Evolutionary conservation across 371 early-diverging fungal species (phyloP).

Genomic region (Mucor circinelloides): DNA sequence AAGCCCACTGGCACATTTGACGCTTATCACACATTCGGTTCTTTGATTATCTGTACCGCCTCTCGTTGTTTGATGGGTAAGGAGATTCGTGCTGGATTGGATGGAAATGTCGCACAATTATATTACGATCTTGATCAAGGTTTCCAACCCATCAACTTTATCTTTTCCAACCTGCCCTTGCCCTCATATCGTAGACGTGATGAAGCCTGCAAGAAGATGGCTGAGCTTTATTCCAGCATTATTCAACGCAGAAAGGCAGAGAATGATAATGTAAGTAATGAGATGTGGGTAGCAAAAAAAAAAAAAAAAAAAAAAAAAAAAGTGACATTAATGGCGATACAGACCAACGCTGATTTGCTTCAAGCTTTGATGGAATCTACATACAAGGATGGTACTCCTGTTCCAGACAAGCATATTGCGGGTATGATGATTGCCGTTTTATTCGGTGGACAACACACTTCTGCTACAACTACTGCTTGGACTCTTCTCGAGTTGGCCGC

Average conservation of each 20-base stretch:
- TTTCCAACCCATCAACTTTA: constrained; percentile 94
- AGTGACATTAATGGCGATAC: not conserved
- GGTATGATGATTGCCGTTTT: constrained; percentile 95
- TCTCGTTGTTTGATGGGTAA: constrained; percentile 93
- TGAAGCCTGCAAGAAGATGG: constrained; percentile 83
- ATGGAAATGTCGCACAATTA: constrained; percentile 75
- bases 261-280: constrained; percentile 37
- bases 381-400: constrained; percentile 85
- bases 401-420: constrained; percentile 83
- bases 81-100: constrained; percentile 86
- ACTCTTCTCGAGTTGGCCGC: constrained; percentile 85
- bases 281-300: not conserved
- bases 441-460: constrained; percentile 97
- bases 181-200: constrained; percentile 77
- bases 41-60: constrained; percentile 94
- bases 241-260: constrained; percentile 76
- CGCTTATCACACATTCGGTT: constrained; percentile 81
- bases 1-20: constrained; percentile 57
- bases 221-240: constrained; percentile 77
- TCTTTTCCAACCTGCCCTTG: constrained; percentile 53
- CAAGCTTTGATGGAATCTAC: constrained; percentile 81
- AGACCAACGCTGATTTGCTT: constrained; percentile 72
- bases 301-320: not conserved
- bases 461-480: constrained; percentile 94
- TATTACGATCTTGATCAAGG: constrained; percentile 96